phyloP scores from a whole-genome alignment of 768 basidiomycete species.

The Epithele typhae region DNA sequence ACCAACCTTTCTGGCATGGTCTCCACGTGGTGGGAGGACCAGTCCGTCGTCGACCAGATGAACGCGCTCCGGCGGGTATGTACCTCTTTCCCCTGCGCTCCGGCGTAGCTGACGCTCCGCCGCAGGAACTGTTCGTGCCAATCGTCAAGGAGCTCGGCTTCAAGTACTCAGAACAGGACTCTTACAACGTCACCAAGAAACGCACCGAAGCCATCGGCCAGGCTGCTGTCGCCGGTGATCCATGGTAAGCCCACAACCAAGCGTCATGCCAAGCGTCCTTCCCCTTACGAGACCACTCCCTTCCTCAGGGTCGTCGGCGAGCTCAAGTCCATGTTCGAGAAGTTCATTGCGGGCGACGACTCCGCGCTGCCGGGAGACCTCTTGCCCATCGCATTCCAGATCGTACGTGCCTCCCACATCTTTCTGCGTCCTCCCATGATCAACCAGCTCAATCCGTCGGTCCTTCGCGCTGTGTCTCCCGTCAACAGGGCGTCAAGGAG shows the following conservation, averaged over 20 bases:
- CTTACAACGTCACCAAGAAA: conserved; percentile 63
- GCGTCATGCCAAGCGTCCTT: no score
- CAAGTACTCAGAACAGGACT: conserved; percentile 63
- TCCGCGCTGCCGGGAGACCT: conserved; percentile 80
- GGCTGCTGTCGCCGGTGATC: conserved; percentile 45
- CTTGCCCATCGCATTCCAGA: conserved; percentile 48
- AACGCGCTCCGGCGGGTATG: conserved; percentile 59
- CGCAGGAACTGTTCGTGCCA: conserved; percentile 35
- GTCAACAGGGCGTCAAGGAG: conserved; percentile 57
- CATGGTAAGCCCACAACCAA: conserved; percentile 32
- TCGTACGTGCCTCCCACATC: conserved; percentile 2
- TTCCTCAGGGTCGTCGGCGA: conserved; percentile 64
- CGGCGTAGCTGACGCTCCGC: neutral
- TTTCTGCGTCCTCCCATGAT: no score
- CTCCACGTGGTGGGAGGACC: conserved; percentile 83
- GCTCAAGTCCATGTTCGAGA: conserved; percentile 63
- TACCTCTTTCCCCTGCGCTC: no score
- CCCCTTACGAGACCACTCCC: neutral
- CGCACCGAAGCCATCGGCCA: conserved; percentile 68
- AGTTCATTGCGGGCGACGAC: conserved; percentile 71
- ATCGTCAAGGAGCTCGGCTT: conserved; percentile 77
- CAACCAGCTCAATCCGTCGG: no score
- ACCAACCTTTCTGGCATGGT: conserved; percentile 49
- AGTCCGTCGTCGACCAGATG: conserved; percentile 45
- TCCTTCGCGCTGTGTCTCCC: no score